Evolutionary conservation across 352 stramenopile genomes (phyloP), one percentile per base, ranked within the genome.

Genomic region (Thalassiosira allenii): DNA sequence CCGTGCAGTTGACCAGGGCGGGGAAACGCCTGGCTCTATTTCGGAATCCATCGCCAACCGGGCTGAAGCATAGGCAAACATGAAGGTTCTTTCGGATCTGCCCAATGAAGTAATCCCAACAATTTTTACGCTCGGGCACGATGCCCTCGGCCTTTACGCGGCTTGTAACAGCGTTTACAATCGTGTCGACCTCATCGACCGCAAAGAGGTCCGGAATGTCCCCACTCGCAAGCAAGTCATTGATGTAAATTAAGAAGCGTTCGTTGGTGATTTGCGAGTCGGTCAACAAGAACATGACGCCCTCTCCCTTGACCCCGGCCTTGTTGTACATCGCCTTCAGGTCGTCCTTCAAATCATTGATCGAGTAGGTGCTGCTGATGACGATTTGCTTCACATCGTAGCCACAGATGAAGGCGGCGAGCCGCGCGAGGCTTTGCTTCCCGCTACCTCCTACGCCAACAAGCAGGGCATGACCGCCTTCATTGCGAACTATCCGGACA

Each of bases 221-320:
- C 0, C 97, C 97, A 59, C 91, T 95, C 30, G 94, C 95, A 4
- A 98, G 84, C 84, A 99, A 96, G 58, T 98, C 96, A 84, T 99
- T 99, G 87, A 99, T 98, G 82, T 98, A 98, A 34, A 99, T 97
- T 6, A 99, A 94, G 83, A 99, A 99, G 0, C 95, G 90, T 64
- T 99, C 96, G 79, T 99, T 97, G 37, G 98, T 96, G 68, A 99
- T 99, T 88, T 99, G 96, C 11, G 96, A 98, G 84, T 99, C 97
- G 0, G 96, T 99, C 44, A 99, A 97, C 14, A 99, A 83, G 76
- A 98, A 99, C n/a, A 99, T 93, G 3, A 98, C 91, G 12, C 94
- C 95, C 0, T 97, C 83, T 5, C 95, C 96, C 58, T 98, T 97
- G n/a, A 98, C 94, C 22, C 96, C 96, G 22, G 96, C 95, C 30